Base-by-base conservation (phyloP, 148 eudicot genomes). In the Rhododendron vialii region DNA sequence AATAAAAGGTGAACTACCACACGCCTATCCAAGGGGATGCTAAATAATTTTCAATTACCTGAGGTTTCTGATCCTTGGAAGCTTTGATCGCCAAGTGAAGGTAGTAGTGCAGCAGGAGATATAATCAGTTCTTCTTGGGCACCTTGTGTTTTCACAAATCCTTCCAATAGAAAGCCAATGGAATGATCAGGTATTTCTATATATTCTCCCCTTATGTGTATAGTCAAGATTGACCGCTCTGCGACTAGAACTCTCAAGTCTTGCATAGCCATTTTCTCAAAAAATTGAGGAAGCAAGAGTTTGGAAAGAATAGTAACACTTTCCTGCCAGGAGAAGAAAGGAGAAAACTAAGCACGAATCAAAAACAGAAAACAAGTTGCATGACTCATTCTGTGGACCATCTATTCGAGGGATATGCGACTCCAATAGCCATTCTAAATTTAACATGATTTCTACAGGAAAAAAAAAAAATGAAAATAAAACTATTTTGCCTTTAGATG, bases 101-200 rank as follows among this genome's bases (percentile, higher is more conserved):
- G 94, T 85, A 93, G 86, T 80, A 96, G 47, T 53, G 92, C 89
- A 65, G 98, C 93, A 10, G 99, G 99, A 81, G 95, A 85, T 48
- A 94, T 89, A 82, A 95, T 90, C 84, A 95, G 85, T 88, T 93
- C 95, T 84, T 90, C 93, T 71, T 69, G 88, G 75, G 76, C 84
- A 85, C 91, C 91, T 85, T 91, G 95, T 36, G 85, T 43, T 91
- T 89, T 94, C 51, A 97, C 89, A 75, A 88, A 95, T 26, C 99
- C 99, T 91, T 97, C 99, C 84, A 97, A 87, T 38, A 97, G 71
- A 78, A 97, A 88, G 55, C 95, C 98, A 86, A 97, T 91, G 84
- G 88, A 90, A 87, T 92, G 93, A 26, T 87, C 89, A 79, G 93
- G 92, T 84, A 97, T 82, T 90, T 97, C 99, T 81, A 97, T 85